Base-by-base conservation (phyloP, 345 rosid genomes). In the Fremontodendron californicum region DNA sequence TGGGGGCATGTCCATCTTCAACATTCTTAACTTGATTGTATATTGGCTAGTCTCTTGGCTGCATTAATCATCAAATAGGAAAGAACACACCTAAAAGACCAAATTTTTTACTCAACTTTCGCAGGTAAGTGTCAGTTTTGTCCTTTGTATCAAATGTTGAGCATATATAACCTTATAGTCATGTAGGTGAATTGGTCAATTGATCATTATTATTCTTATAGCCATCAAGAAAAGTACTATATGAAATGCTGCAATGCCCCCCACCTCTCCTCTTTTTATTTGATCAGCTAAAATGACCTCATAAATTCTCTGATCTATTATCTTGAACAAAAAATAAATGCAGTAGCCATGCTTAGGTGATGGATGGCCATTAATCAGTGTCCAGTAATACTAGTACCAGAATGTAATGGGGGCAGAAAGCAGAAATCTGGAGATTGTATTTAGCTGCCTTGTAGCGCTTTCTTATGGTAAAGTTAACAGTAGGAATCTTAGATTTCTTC, bases 1-100 rank as follows among this genome's bases (percentile, higher is more conserved):
- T 93, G 62, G 98, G 98, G 13, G 91, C 92, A 66, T 91, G 96
- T 93, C 98, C 97, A 16, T 78, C 93, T 97, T 78, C 94, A 90
- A 76, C 97, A 93, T 45, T 90, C 94, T 55, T 93, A 87, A 71
- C 94, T 93, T 43, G 97, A 90, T 79, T 89, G 86, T 73, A 81
- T 95, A 12, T 80, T 88, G 74, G 87, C 92, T 11, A 92, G 88
- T 83, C 89, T 90, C 75, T 80, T 89, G 77, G 94, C 94, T 40
- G 93, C 94, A 37, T 72, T 88, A 9, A 79, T 92, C 72, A 90
- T 90, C 87, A 93, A 84, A 76, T 89, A 13, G 91, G 85, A 0
- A 79, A 62, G 42, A 79, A 77, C 81, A 84, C 84, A 45, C 16
- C 71, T 15, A 83, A 61, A 61, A 52, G 75, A 1, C 95, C 97